Evolutionary conservation across 2,329 filamentous ascomycete genomes (phyloP), one percentile per base, ranked within the genome.

Genomic region (Talaromyces verruculosus): DNA sequence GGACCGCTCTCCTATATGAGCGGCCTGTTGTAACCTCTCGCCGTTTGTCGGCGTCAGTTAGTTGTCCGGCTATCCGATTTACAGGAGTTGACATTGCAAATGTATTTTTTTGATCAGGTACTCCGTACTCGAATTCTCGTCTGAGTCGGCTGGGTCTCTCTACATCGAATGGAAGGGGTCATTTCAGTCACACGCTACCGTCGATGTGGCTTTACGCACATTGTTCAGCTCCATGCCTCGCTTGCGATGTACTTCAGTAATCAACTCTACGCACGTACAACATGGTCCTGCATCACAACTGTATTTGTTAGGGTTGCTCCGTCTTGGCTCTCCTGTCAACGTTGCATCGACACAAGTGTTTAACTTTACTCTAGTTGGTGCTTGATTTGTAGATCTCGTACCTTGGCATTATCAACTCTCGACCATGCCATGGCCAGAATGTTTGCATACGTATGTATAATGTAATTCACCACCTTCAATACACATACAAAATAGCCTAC

Each of bases 341-440:
- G 53, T 57, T 39, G 53, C 53, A 57, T 55, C 17, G 33, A 57
- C 17, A 15, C 33, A 57, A 22, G 5, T 33, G n/a, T 25, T 57
- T 37, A 37, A 57, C 33, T 22, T 37, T 57, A 15, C 30, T 39
- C 53, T 57, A 57, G 30, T 37, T 11, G 11, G 53, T 57, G 33
- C n/a, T 57, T 57, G n/a, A 22, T 39, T 37, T 57, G n/a, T 57
- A 37, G 53, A 57, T 57, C 30, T 57, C 53, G 5, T 33, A 8
- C 15, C 33, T 25, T 22, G 49, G 49, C 49, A 10, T n/a, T 22
- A 35, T 55, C 51, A 37, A 35, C 17, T 19, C 11, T 8, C 28
- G 30, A 8, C 33, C 17, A 3, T 19, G 28, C 30, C 17, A 55
- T 35, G 7, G 5, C 30, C 30, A 33, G 19, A 8, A n/a, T 5